A percentile compares a stretch with the other conserved stretches of the same genome.
These are phyloP conservation scores for Phoenix roebelenii DNA, from an alignment of 176 grass and related monocot species.

Conservation along the genomic window DNA sequence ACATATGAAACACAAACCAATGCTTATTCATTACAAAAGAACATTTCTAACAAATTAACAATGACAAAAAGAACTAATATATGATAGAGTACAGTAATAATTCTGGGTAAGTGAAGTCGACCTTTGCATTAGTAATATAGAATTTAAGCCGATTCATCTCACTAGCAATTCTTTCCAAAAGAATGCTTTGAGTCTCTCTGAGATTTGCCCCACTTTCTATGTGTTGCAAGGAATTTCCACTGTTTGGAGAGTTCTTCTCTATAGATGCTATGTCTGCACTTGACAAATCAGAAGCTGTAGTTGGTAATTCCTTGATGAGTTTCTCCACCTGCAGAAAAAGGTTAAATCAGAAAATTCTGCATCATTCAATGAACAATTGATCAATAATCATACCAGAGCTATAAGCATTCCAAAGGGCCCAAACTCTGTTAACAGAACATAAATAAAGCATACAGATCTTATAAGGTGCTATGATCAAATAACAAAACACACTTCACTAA, in stretches of 20 bases:
- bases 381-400: no score
- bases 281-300: constrained; percentile 43
- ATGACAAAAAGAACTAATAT: no score
- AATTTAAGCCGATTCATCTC: constrained; percentile 99
- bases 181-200: constrained; percentile 85
- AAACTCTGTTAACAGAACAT: no score
- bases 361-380: no score
- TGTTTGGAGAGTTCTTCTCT: constrained; percentile 27
- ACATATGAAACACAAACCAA: no score
- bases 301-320: constrained; percentile 86
- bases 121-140: constrained; percentile 80
- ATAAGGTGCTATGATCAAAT: no score
- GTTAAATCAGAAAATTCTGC: no score
- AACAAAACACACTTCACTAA: no score
- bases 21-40: no score
- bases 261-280: constrained; percentile 7
- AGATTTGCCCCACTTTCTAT: constrained; percentile 41
- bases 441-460: no score
- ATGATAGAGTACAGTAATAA: background rate
- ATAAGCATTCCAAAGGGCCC: no score
- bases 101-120: constrained; percentile 21
- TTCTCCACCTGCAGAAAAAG: constrained; percentile 68
- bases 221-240: constrained; percentile 15
- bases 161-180: constrained; percentile 92
- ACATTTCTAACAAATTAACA: no score